Percentiles rank a stretch among this genome's conserved stretches.
Evolutionary conservation across 441 rosid species (phyloP).

Genomic region (Croton setiger): DNA sequence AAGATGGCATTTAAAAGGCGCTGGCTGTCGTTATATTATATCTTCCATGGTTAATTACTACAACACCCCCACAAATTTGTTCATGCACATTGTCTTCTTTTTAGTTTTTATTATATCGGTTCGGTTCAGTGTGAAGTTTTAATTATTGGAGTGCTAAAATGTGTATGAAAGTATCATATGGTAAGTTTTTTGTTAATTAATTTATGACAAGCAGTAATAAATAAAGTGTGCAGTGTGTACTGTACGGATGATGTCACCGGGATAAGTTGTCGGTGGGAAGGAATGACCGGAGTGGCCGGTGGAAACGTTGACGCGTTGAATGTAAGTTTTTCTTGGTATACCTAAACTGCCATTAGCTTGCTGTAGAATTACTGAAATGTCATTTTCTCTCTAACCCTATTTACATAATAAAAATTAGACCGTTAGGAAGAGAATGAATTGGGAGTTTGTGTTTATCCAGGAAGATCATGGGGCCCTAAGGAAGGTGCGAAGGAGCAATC

Average conservation of each 20-base stretch:
- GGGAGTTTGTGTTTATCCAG: neutral
- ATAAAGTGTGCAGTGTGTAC: neutral
- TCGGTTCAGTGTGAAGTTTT: too few species aligned
- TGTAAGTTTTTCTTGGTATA: conserved; percentile 11
- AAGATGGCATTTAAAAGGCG: conserved; percentile 20
- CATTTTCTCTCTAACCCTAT: conserved; percentile 4
- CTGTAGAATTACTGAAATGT: conserved; percentile 12
- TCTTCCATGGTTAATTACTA: neutral
- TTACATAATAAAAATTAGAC: neutral
- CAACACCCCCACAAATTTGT: neutral
- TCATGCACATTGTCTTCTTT: neutral
- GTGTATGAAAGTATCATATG: too few species aligned
- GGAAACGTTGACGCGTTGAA: conserved; percentile 3
- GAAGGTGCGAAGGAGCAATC: conserved; percentile 18
- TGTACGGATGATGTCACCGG: conserved; percentile 25
- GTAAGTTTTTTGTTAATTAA: neutral
- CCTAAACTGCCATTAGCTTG: conserved; percentile 24
- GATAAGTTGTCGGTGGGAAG: conserved; percentile 36
- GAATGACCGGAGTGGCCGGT: conserved; percentile 31
- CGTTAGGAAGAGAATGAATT: neutral
- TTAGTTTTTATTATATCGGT: neutral
- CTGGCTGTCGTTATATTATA: neutral
- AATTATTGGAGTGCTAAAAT: neutral
- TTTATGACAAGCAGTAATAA: too few species aligned
- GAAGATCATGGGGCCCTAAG: neutral